Base-by-base conservation (phyloP, 1,139 yeast genomes). In the Tardiomyces blankii region DNA sequence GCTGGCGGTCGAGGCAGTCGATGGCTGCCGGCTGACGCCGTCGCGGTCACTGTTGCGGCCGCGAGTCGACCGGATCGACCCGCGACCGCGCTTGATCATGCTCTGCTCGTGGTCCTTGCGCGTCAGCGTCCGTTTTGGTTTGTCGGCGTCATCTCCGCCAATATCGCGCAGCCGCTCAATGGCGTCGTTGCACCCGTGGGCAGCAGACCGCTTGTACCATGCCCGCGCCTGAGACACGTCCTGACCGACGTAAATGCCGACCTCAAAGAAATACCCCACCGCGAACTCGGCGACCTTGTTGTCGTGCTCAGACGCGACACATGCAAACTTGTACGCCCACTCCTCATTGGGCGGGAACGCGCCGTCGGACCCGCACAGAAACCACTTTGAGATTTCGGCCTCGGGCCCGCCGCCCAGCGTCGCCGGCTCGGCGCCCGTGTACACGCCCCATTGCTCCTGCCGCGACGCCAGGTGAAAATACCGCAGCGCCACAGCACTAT, bases 311-410 rank as follows among this genome's bases (percentile, higher is more conserved):
- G 68, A 65, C 3, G 67, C 68, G 19, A 62, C 54, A 18, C 56
- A 51, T 2, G 70, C 67, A 49, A 65, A 67, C 32, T 59, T 55
- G 44, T 57, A 65, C 3, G 72, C 69, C 63, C 65, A 60, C 42
- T 60, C 62, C 48, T 66, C 70, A 48, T 66, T 64, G n/a, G 60
- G 56, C 16, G 46, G 49, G 16, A 67, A 49, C 1, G 52, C 45
- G 30, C 57, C 60, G 30, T 57, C 61, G 28, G 56, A 60, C 2
- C 70, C 70, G 39, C 68, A 65, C 38, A 69, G 58, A 47, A 65
- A 55, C 72, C 73, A 67, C 50, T 68, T 67, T 38, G 68, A 62
- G 16, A 69, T 54, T 49, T 65, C 70, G 11, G 65, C 63, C 45
- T 65, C 69, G 1, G 68, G 65, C 9, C 54, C 57, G 14, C 69